Percentiles rank a stretch among this genome's conserved stretches.
These are phyloP conservation scores for Musa balbisiana DNA, from an alignment of 202 grass and related monocot genomes.

Conservation along the genomic window DNA sequence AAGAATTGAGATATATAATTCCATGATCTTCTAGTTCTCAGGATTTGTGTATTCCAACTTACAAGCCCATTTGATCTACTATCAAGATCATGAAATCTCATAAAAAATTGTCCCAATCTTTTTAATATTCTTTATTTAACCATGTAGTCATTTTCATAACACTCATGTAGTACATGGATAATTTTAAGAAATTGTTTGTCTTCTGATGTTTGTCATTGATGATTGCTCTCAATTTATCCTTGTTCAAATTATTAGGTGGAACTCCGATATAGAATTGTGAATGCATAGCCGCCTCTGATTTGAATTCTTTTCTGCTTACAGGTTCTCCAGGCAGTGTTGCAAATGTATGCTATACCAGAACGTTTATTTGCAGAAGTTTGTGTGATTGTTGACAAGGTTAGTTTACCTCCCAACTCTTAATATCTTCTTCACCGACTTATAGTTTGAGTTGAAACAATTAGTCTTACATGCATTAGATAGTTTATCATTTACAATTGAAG, in stretches of 20 bases:
- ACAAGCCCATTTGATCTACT: background rate
- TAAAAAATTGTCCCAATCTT: background rate
- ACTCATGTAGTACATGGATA: background rate
- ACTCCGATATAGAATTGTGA: background rate
- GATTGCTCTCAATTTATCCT: background rate
- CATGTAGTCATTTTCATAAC: background rate
- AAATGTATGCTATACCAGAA: slow-evolving; percentile 55
- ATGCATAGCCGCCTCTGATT: background rate
- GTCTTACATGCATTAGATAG: too few relatives aligned
- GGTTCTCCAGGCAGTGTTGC: slow-evolving; percentile 76
- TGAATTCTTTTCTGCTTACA: slow-evolving; percentile 25
- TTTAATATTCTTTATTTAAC: background rate
- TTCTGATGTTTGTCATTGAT: background rate
- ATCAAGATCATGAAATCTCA: background rate
- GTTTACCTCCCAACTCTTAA: background rate
- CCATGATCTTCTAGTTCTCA: too few relatives aligned
- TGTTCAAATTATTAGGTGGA: background rate
- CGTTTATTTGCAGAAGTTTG: slow-evolving; percentile 63
- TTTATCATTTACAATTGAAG: background rate
- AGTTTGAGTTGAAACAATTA: too few relatives aligned
- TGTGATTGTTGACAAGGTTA: slow-evolving; percentile 82
- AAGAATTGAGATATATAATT: too few relatives aligned
- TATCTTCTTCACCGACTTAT: too few relatives aligned
- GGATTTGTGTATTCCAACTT: too few relatives aligned
- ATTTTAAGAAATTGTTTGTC: background rate